Evolutionary conservation across 768 basidiomycete species (phyloP), one percentile per base, ranked within the genome.

Genomic region (Fomitopsis pulvina): DNA sequence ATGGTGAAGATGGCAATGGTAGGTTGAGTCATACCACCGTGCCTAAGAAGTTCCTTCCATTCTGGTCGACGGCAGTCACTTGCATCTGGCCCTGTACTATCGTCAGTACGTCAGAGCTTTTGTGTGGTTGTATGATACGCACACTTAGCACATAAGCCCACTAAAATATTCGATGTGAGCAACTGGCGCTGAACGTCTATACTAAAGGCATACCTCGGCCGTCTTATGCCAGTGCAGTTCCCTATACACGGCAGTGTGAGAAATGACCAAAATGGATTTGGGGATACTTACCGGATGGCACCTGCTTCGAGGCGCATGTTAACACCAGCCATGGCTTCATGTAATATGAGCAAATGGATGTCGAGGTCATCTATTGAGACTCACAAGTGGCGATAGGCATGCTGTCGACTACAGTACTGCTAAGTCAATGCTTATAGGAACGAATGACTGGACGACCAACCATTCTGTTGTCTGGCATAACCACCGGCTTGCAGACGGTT

Each of bases 381-480:
- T 48, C 47, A 65, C 60, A 60, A 6, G 61, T 66, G 8, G 75
- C 73, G 11, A 74, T 52, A 2, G 75, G 66, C 69, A 77, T 64
- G 2, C 60, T 50, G 1, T 65, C 52, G 3, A 71, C 75, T 76
- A 43, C 3, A 16, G 50, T 18, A 43, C 27, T 18, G n/a, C 40
- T 39, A 30, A 32, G 3, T 32, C 4, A 21, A 9, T 11, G 4
- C 7, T 29, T 37, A 18, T 34, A 46, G 32, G 7, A 3, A 12
- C 27, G 45, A 12, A 10, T 34, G 27, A 24, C 14, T 11, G 2
- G 5, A 14, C 25, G 16, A 29, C 68, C 61, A 45, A 77, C 82
- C 52, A 53, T 80, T 85, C 59, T 83, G 75, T 58, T 81, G 72
- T 41, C 81, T 71, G 25, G 82, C 77, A 80, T 81, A 85, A 1